phyloP scores from a whole-genome alignment of 2,329 filamentous ascomycete genomes.

The Trichoderma sp. region DNA sequence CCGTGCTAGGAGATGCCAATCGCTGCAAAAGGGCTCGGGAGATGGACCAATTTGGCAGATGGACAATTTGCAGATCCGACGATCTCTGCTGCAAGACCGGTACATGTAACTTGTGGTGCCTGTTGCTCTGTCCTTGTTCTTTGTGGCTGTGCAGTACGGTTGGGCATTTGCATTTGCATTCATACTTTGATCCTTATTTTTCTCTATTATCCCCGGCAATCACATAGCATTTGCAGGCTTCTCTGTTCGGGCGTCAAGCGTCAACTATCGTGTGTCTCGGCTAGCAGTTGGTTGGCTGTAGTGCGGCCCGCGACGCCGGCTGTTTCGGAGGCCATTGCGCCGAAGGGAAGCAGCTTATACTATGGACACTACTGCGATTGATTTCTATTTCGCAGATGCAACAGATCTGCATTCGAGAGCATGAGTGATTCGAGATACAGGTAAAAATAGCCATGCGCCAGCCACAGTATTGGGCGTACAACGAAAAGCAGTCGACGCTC shows the following conservation, averaged over 20 bases:
- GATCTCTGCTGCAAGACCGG: neutral
- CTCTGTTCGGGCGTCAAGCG: neutral
- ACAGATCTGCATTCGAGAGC: neutral
- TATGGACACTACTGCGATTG: neutral
- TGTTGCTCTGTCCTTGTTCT: neutral
- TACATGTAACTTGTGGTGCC: neutral
- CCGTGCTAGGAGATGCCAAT: slow-evolving; percentile 6
- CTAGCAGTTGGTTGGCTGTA: neutral
- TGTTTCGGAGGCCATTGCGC: neutral
- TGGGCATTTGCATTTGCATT: neutral
- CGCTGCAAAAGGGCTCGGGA: slow-evolving; percentile 15
- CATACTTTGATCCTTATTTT: too few relatives aligned
- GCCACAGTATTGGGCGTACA: neutral
- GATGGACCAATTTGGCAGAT: slow-evolving; percentile 19
- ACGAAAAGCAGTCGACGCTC: neutral
- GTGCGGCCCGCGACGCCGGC: neutral
- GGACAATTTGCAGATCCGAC: neutral
- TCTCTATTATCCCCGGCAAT: neutral
- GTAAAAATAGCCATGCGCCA: neutral
- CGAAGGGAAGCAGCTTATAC: neutral
- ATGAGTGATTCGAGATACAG: neutral
- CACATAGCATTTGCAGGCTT: neutral
- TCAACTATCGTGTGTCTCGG: neutral
- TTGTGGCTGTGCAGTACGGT: neutral
- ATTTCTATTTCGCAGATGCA: neutral